Base-by-base conservation (phyloP, 2,329 filamentous ascomycete species). In the Botrytis deweyae region DNA sequence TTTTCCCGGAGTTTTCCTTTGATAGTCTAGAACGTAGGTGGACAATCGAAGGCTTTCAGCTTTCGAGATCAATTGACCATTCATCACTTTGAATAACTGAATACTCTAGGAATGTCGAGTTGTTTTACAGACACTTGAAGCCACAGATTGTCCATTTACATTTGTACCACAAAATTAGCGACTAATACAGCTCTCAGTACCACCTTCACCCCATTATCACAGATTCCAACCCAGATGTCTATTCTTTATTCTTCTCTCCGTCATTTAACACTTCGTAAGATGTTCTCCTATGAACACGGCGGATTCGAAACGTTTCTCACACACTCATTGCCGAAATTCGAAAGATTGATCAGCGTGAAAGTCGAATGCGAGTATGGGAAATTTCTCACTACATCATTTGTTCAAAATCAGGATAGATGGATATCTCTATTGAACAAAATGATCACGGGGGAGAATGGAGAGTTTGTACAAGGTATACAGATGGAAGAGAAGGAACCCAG, bases 401-500 rank as follows among this genome's bases (percentile, higher is more conserved):
- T 29, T 9, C n/a, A 29, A 29, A 58, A 58, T 9, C n/a, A 58
- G 6, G 38, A 42, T 29, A 7, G 1, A 18, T 67, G 44, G 22
- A 38, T 10, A 18, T 33, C 49, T 20, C 14, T 52, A 3, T 7
- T 67, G 64, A 16, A 67, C 1, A 38, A 20, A 6, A 66, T 38
- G 22, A 29, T 52, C 14, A 52, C 20, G 7, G 44, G 33, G 6
- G 22, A 52, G 3, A n/a, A 67, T 38, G 44, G 44, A 0, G 64
- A 67, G 1, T 18, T 0, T 10, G 44, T 52, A 12, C 49, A 38
- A 1, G 64, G 44, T 4, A 33, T 40, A 5, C 25, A 25, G 7
- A 10, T 38, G 9, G 20, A 5, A n/a, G 9, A 18, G 4, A 2
- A n/a, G 10, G 22, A n/a, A n/a, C 0, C 4, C 25, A 40, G 12